Base-by-base conservation (phyloP, 2,329 filamentous ascomycete species). In the Blumeria graminis region DNA sequence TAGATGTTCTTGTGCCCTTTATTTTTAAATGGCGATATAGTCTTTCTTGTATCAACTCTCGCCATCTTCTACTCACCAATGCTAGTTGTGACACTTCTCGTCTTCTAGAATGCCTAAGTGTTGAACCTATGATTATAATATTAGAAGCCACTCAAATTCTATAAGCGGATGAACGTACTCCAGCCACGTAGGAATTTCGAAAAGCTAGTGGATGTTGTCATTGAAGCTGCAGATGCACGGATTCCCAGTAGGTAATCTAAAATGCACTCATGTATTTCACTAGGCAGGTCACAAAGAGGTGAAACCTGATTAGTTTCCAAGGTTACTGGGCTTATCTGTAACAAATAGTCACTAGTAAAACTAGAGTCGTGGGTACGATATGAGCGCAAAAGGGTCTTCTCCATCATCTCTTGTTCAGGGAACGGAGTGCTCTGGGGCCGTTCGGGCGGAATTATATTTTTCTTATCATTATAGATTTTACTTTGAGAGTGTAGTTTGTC, bases 1-100 rank as follows among this genome's bases (percentile, higher is more conserved):
- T 69, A 14, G 76, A 81, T n/a, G 76, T 72, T 39, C 76, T 70
- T 0, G 81, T 85, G 0, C 81, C 83, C 68, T 85, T 84, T 62
- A 87, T 71, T 68, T 86, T 86, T 69, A 87, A 77, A 65, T 86
- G 82, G 45, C 83, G 75, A 68, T 85, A 88, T 1, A 88, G 74
- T 39, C 83, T 74, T 64, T 82, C 76, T 65, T 87, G 84, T 18
- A 88, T 77, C 57, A 86, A 64, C 38, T 72, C 69, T 53, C 80
- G 75, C 82, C 82, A 87, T n/a, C 75, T 68, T 3, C 68, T 71
- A 62, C 72, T 77, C 51, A 81, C 78, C 55, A 84, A 68, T 3
- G 82, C 77, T 57, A 86, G 67, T 60, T 81, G 74, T 0, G 82
- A 83, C 38, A 86, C 70, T 58, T 82, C 79, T 60, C 77, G 81